These are phyloP conservation scores for Phtheirospermum japonicum DNA, from an alignment of 257 asterid genomes.

Conservation along the genomic window DNA sequence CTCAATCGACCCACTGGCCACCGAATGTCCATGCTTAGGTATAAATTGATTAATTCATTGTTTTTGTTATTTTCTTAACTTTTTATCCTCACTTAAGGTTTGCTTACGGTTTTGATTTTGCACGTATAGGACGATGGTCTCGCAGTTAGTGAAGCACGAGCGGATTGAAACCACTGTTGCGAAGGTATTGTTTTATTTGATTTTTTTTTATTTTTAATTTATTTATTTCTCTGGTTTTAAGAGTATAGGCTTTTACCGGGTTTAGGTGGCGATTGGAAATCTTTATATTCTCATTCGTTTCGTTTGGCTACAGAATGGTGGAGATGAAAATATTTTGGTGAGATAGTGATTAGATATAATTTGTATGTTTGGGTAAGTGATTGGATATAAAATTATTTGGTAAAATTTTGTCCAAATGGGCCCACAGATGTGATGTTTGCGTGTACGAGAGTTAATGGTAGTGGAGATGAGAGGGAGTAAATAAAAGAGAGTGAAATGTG, in stretches of 20 bases:
- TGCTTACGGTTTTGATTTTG: conserved; percentile 12
- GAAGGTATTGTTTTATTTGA: conserved; percentile 44
- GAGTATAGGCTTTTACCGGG: conserved; percentile 26
- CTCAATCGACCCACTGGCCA: conserved; percentile 84
- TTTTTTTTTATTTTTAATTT: background rate
- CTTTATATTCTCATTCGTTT: too few species aligned
- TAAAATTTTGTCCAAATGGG: too few species aligned
- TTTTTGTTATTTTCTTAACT: background rate
- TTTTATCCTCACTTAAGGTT: conserved; percentile 6
- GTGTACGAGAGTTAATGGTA: too few species aligned
- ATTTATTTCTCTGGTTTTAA: background rate
- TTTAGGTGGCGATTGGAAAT: too few species aligned
- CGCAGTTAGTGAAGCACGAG: conserved; percentile 91
- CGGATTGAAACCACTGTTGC: conserved; percentile 91
- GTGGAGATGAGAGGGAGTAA: too few species aligned
- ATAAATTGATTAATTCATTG: background rate
- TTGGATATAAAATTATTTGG: too few species aligned
- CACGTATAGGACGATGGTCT: conserved; percentile 76
- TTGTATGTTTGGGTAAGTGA: too few species aligned
- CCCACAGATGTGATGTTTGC: too few species aligned
- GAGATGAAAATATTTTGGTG: too few species aligned
- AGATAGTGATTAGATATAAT: too few species aligned
- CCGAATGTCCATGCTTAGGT: conserved; percentile 94
- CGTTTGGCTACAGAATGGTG: too few species aligned
- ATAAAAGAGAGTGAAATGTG: too few species aligned